Percentiles rank a stretch among this genome's conserved stretches.
Evolutionary conservation across 768 basidiomycete genomes (phyloP).

Genomic region (Cytidiella melzeri): DNA sequence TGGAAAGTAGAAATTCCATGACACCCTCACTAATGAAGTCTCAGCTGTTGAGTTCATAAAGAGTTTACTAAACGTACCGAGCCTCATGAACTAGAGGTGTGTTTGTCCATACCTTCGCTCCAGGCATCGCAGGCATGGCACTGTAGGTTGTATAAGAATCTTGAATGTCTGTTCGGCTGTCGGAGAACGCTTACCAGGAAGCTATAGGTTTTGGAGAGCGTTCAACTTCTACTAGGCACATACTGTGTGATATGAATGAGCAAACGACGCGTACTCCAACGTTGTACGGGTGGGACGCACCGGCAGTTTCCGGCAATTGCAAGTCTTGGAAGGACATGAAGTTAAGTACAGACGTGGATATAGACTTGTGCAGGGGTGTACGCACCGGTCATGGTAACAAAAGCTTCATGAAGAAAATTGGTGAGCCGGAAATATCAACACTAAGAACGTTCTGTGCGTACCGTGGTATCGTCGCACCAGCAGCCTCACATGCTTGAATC

Average conservation of each 20-base stretch:
- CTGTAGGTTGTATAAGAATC: no score
- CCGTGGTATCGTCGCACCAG: slow-evolving; percentile 78
- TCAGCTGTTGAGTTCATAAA: neutral
- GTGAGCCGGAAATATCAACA: neutral
- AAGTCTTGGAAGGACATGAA: no score
- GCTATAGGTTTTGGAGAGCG: slow-evolving; percentile 92
- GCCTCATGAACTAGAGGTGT: slow-evolving; percentile 88
- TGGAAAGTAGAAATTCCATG: slow-evolving; percentile 97
- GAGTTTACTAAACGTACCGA: slow-evolving; percentile 36
- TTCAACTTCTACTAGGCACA: slow-evolving; percentile 98
- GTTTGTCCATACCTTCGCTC: slow-evolving; percentile 88
- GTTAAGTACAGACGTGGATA: no score
- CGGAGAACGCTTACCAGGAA: slow-evolving; percentile 68
- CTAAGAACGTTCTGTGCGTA: slow-evolving; percentile 25
- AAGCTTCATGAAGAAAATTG: slow-evolving; percentile 43
- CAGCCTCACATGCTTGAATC: slow-evolving; percentile 93
- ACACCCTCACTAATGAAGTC: slow-evolving; percentile 72
- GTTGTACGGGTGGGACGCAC: slow-evolving; percentile 52
- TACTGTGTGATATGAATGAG: no score
- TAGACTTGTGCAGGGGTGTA: neutral
- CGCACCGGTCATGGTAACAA: slow-evolving; percentile 80
- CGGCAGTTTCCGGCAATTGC: slow-evolving; percentile 98
- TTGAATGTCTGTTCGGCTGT: no score
- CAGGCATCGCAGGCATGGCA: slow-evolving; percentile 98
- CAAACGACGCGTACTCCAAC: no score